Evolutionary conservation across 192 early-diverging fungal genomes (phyloP).

Genomic region (Allomyces macrogynus): DNA sequence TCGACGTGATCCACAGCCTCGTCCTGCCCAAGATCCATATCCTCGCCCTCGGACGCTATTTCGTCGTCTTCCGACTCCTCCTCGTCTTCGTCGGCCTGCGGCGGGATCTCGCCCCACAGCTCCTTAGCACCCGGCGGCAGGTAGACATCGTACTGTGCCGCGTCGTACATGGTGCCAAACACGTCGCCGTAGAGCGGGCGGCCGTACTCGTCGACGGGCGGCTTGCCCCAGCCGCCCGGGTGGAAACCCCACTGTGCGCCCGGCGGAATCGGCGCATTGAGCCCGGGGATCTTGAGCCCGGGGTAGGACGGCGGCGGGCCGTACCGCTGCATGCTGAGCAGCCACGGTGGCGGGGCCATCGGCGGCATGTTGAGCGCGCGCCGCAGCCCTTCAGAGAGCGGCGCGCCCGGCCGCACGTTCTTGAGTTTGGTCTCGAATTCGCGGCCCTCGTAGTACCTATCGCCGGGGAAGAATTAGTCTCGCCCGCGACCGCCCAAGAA

Average conservation of each 20-base stretch:
- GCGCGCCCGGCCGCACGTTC: slow-evolving; percentile 59
- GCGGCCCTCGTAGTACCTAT: slow-evolving; percentile 84
- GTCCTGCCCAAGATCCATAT: slow-evolving; percentile 13
- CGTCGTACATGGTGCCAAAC: slow-evolving; percentile 45
- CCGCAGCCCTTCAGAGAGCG: slow-evolving; percentile 65
- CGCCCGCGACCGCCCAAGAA: neutral
- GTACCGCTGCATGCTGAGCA: slow-evolving; percentile 95
- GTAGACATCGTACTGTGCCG: slow-evolving; percentile 33
- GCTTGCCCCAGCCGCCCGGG: slow-evolving; percentile 81
- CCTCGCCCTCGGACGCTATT: slow-evolving; percentile 16
- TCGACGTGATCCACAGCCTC: slow-evolving; percentile 17
- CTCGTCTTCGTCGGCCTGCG: slow-evolving; percentile 43
- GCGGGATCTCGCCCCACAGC: slow-evolving; percentile 81
- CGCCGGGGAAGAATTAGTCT: slow-evolving; percentile 18
- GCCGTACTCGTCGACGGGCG: slow-evolving; percentile 67
- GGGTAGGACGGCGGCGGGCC: slow-evolving; percentile 92
- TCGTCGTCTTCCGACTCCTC: slow-evolving; percentile 55
- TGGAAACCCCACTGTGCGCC: slow-evolving; percentile 99
- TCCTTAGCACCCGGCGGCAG: slow-evolving; percentile 47
- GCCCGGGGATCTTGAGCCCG: slow-evolving; percentile 68
- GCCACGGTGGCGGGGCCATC: slow-evolving; percentile 85
- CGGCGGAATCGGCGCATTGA: slow-evolving; percentile 88
- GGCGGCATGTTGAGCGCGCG: slow-evolving; percentile 77
- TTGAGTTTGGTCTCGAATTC: slow-evolving; percentile 81
- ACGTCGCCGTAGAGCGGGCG: slow-evolving; percentile 92